Evolutionary conservation across 2,329 filamentous ascomycete genomes (phyloP), one percentile per base, ranked within the genome.

Genomic region (Sphaerostilbella broomeana): DNA sequence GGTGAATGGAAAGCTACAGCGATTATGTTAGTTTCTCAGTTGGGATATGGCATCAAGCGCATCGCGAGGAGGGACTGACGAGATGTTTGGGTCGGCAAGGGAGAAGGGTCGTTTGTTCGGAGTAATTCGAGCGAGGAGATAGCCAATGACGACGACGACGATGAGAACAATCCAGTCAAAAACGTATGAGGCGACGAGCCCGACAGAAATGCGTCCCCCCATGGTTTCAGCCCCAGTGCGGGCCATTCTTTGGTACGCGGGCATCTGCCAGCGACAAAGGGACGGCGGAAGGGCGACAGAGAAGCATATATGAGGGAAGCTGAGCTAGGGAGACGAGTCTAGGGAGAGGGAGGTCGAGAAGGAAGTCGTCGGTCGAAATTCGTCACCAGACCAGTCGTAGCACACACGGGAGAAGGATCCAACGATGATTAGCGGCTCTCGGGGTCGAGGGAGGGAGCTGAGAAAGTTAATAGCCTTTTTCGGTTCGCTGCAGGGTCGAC

Each of bases 91-190:
- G 53, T 95, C 81, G 24, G 60, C 54, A 11, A 86, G 73, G 13
- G 79, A 81, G 61, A 92, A 90, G 0, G 81, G 79, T 27, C 80
- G 72, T 51, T 79, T 77, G 53, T 79, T 82, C 3, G 84, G 83
- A 13, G 70, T 65, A 38, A 81, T 64, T 35, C 61, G 67, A 37
- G 73, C 74, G 51, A 86, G 72, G n/a, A 69, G 70, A 36, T 63
- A 73, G 40, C 74, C 79, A 18, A 80, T 65, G 12, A 67, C 72
- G 18, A 70, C 77, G 22, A 79, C 71, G 33, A 59, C 67, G 31
- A 84, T 61, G 45, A 85, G 75, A 33, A 84, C 63, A 15, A 85
- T 58, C 85, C 85, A 90, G 63, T 89, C 85, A 42, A 86, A 62
- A 36, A 82, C 60, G 56, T 89, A 89, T 16, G 81, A 84, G n/a